phyloP scores from a whole-genome alignment of 495 filamentous ascomycete species.

The Neurospora tetrasperma region DNA sequence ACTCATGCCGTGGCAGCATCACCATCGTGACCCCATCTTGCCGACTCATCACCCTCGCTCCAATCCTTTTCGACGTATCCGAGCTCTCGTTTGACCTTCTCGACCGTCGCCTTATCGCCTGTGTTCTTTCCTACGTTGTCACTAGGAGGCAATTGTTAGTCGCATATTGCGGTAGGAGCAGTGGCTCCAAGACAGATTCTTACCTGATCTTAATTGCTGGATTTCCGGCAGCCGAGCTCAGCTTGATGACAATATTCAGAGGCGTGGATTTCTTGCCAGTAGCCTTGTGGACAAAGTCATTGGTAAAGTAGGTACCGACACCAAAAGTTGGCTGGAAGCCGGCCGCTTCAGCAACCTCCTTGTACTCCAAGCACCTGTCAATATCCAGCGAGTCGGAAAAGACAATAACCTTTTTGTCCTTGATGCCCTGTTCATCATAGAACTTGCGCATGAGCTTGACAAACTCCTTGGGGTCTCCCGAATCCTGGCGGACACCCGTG shows the following conservation, averaged over 20 bases:
- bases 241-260: constrained; percentile 95
- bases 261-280: constrained; percentile 78
- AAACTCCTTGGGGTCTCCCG: constrained; percentile 76
- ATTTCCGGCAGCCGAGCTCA: constrained; percentile 71
- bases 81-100: constrained; percentile 70
- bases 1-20: constrained; percentile 12
- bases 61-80: constrained; percentile 81
- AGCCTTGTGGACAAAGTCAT: constrained; percentile 65
- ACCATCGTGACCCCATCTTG: constrained; percentile 55
- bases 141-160: constrained; percentile 24
- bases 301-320: constrained; percentile 90
- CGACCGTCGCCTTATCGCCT: constrained; percentile 67
- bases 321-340: constrained; percentile 82
- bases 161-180: not conserved
- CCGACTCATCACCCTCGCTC: constrained; percentile 73
- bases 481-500: constrained; percentile 85
- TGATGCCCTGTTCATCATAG: constrained; percentile 67
- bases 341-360: constrained; percentile 62
- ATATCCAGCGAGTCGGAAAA: constrained; percentile 94
- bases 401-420: constrained; percentile 81
- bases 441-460: constrained; percentile 77
- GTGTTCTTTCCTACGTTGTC: constrained; percentile 97
- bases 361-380: constrained; percentile 84
- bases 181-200: not conserved
- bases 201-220: constrained; percentile 80